Percentiles rank a stretch among this genome's conserved stretches.
Evolutionary conservation across 768 basidiomycete species (phyloP).

Genomic region (Russula sp.): DNA sequence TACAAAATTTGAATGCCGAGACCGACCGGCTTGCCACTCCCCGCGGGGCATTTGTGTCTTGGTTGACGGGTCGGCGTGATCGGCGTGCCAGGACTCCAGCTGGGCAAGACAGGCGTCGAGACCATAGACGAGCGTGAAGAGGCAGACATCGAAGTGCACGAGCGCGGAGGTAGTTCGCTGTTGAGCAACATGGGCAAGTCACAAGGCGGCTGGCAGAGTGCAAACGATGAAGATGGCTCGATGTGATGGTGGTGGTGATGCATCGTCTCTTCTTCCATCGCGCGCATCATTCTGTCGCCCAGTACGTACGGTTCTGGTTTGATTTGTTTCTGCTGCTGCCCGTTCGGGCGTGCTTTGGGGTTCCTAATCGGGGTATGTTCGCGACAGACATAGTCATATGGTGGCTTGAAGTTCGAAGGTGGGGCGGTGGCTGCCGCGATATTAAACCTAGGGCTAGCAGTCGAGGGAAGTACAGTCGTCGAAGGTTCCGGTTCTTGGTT

Average conservation of each 20-base stretch:
- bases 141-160: conserved; percentile 21
- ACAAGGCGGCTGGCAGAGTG: conserved; percentile 13
- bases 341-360: neutral
- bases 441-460: neutral
- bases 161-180: conserved; percentile 20
- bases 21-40: conserved; percentile 20
- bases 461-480: neutral
- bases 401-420: neutral
- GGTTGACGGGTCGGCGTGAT: conserved; percentile 26
- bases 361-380: neutral
- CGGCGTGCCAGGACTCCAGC: conserved; percentile 17
- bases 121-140: conserved; percentile 28
- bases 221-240: conserved; percentile 23
- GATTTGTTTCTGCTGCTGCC: neutral
- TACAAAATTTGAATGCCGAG: conserved; percentile 28
- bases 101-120: conserved; percentile 23
- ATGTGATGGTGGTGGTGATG: conserved; percentile 3
- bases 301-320: neutral
- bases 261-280: neutral
- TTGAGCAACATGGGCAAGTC: conserved; percentile 26
- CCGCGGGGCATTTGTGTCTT: conserved; percentile 10
- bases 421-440: neutral
- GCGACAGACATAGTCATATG: neutral
- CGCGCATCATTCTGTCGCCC: neutral
- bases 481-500: conserved; percentile 7